A percentile compares a stretch with the other conserved stretches of the same genome.
phyloP scores from a whole-genome alignment of 495 filamentous ascomycete species.

The Acidomyces sp. region DNA sequence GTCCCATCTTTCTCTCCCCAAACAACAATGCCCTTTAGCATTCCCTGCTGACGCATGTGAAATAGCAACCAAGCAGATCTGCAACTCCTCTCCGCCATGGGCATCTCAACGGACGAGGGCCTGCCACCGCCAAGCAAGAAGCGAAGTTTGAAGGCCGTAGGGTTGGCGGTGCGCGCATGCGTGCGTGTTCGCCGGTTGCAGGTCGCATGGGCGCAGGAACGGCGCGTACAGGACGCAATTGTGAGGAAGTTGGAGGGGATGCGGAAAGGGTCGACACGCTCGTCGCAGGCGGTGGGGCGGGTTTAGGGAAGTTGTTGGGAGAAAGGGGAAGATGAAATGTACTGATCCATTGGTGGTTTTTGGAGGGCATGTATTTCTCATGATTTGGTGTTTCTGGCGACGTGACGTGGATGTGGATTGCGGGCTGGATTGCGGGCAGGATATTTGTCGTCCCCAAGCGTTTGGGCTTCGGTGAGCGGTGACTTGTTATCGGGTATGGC shows the following conservation, averaged over 20 bases:
- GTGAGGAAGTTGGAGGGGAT: constrained; percentile 14
- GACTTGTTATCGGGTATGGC: too few species aligned
- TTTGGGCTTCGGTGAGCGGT: too few species aligned
- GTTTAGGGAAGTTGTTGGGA: too few species aligned
- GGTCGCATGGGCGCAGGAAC: constrained; percentile 33
- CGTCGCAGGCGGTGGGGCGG: too few species aligned
- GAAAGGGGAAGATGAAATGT: too few species aligned
- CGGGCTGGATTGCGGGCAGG: too few species aligned
- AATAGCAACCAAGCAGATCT: constrained; percentile 83
- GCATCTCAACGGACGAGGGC: constrained; percentile 45
- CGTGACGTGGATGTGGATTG: too few species aligned
- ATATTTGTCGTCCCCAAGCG: too few species aligned
- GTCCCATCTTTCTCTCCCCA: constrained; percentile 29
- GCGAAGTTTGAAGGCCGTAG: constrained; percentile 36
- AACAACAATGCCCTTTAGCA: not conserved
- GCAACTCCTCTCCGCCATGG: constrained; percentile 67
- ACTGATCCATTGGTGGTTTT: too few species aligned
- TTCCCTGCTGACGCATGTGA: constrained; percentile 17
- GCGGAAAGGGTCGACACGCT: too few species aligned
- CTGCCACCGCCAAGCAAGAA: constrained; percentile 29
- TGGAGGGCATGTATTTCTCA: too few species aligned
- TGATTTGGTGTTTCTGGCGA: too few species aligned
- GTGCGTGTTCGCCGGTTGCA: constrained; percentile 43
- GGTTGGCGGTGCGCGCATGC: constrained; percentile 39
- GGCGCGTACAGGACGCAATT: constrained; percentile 24